Base-by-base conservation (phyloP, 768 basidiomycete genomes). In the Lentinus tigrinus region DNA sequence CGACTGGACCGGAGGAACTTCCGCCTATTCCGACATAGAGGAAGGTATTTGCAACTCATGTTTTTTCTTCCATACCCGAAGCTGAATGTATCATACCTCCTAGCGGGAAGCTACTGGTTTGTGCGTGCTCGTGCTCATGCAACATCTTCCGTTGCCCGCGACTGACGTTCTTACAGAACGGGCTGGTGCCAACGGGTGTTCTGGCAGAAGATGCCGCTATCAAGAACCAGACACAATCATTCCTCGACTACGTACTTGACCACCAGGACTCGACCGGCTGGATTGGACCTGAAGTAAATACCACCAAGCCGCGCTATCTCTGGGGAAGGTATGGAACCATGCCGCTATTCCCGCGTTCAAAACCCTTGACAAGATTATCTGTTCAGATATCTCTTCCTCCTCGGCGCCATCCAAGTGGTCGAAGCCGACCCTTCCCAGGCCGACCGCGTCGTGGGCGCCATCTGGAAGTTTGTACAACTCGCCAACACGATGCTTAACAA, bases 71-170 rank as follows among this genome's bases (percentile, higher is more conserved):
- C 2, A 23, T 21, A 40, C 36, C 14, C 21, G 10, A 36, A 16
- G n/a, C 27, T 16, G n/a, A 28, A 3, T 37, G 51, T 16, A 4
- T 31, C 11, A 31, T 10, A 10, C 28, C 7, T 23, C 1, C 42
- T 11, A 83, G 82, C 81, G 60, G 81, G 81, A 49, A 82, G 81
- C 67, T 83, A 83, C 61, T 82, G 81, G 82, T 83, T 81, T 78
- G 81, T 78, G 58, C 48, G 79, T 77, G 38, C 7, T 23, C 5
- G 4, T 17, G 39, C 2, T 7, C n/a, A 19, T 10, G 28, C 26
- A 7, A 34, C 8, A 3, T 8, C 40, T 13, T 44, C n/a, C 28
- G 7, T 53, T 16, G 8, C 1, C 13, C 3, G 9, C 16, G 37
- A 17, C 6, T 40, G 7, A 21, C 9, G 13, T 60, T 17, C 4